phyloP scores from a whole-genome alignment of 164 flowering plant genomes.

The Pachysandra terminalis region DNA sequence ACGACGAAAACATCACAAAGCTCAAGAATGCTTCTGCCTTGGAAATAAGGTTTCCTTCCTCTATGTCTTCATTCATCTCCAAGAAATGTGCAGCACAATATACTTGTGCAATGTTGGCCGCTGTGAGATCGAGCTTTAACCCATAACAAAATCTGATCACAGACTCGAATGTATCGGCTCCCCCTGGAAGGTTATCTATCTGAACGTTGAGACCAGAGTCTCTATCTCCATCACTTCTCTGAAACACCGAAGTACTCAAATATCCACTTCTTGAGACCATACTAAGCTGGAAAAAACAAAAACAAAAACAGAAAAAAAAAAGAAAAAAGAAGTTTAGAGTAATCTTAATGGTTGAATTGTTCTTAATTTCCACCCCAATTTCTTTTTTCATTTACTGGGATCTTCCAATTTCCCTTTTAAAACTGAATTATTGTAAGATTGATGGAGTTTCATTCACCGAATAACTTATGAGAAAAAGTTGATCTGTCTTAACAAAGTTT shows the following conservation, averaged over 20 bases:
- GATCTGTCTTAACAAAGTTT: too few relatives aligned
- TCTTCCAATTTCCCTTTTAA: background rate
- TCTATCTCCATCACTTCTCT: conserved; percentile 16
- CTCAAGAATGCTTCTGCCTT: conserved; percentile 35
- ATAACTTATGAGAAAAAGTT: too few relatives aligned
- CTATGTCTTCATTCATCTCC: conserved; percentile 47
- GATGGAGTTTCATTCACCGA: too few relatives aligned
- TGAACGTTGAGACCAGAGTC: conserved; percentile 12
- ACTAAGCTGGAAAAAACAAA: conserved; percentile 30
- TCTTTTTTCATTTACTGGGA: background rate
- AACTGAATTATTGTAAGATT: background rate
- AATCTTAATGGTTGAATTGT: too few relatives aligned
- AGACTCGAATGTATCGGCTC: conserved; percentile 27
- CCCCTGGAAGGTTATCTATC: conserved; percentile 40
- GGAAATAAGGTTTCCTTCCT: conserved; percentile 34
- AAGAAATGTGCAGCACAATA: conserved; percentile 39
- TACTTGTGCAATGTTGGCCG: conserved; percentile 28
- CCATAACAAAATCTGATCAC: conserved; percentile 48
- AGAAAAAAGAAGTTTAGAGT: too few relatives aligned
- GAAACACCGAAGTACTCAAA: conserved; percentile 33
- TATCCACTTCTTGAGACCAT: conserved; percentile 41
- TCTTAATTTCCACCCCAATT: too few relatives aligned
- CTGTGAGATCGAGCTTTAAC: conserved; percentile 28
- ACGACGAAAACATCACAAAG: conserved; percentile 33
- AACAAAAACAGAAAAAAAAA: background rate